phyloP scores from a whole-genome alignment of 345 rosid species.

The Eutrema heterophyllum region DNA sequence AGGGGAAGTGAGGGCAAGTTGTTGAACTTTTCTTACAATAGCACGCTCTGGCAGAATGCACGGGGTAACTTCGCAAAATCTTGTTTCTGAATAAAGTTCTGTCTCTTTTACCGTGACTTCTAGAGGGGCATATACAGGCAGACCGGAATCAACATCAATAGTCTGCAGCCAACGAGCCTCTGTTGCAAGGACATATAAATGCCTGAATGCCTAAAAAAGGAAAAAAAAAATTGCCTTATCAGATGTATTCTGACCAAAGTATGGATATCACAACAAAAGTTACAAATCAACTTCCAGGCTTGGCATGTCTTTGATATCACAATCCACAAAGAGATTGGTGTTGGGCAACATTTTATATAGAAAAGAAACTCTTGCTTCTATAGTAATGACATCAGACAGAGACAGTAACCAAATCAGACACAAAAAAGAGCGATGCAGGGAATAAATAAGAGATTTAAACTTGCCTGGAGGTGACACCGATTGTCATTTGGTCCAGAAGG shows the following conservation, averaged over 20 bases:
- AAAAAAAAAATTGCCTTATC: constrained; percentile 4
- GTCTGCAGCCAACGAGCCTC: constrained; percentile 99
- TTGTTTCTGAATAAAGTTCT: constrained; percentile 82
- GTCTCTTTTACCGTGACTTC: constrained; percentile 81
- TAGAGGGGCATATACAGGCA: constrained; percentile 89
- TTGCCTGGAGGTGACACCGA: constrained; percentile 99
- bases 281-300: constrained; percentile 17
- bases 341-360: not conserved
- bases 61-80: constrained; percentile 82
- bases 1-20: constrained; percentile 5
- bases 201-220: constrained; percentile 82
- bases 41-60: constrained; percentile 96
- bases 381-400: not conserved
- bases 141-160: constrained; percentile 91
- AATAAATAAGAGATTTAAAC: not conserved
- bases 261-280: constrained; percentile 10
- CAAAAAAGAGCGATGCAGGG: not conserved
- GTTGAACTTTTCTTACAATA: constrained; percentile 53
- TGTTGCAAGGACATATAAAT: constrained; percentile 87
- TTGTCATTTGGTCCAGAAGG: constrained; percentile 98
- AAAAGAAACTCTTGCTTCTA: not conserved
- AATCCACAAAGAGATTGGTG: constrained; percentile 13
- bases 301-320: constrained; percentile 9
- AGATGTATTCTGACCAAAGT: constrained; percentile 11
- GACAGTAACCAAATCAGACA: not conserved